These are phyloP conservation scores for Rhododendron griersonianum DNA, from an alignment of 148 eudicot species.

Conservation along the genomic window DNA sequence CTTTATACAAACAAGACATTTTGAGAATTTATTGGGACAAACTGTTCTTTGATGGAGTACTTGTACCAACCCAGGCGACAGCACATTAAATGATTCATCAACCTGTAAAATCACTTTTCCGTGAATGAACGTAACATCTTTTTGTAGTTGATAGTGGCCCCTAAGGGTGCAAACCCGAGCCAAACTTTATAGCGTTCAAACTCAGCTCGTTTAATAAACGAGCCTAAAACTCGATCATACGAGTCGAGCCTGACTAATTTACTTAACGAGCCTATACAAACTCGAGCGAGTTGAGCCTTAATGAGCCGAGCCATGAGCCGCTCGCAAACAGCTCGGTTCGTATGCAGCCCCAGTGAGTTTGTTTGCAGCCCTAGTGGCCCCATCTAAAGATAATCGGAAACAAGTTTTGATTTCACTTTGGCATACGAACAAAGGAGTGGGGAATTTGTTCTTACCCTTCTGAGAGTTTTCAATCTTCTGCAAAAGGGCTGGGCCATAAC, in stretches of 20 bases:
- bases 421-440: neutral
- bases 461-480: neutral
- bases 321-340: no score
- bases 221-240: no score
- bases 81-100: neutral
- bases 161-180: neutral
- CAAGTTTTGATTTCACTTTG: neutral
- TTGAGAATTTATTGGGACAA: neutral
- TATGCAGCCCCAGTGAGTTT: no score
- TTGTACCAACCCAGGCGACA: neutral
- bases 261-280: neutral
- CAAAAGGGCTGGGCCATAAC: neutral
- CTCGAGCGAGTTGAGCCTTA: neutral
- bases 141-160: neutral
- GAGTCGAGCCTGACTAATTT: no score
- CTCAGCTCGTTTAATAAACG: no score
- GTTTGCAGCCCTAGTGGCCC: neutral
- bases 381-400: neutral
- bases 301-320: no score
- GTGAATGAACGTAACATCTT: neutral
- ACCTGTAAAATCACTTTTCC: neutral
- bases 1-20: neutral
- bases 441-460: neutral
- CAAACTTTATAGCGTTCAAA: no score
- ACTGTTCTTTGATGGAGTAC: no score